Base-by-base conservation (phyloP, 2,329 filamentous ascomycete species). In the Coleophoma eucalyptorum region DNA sequence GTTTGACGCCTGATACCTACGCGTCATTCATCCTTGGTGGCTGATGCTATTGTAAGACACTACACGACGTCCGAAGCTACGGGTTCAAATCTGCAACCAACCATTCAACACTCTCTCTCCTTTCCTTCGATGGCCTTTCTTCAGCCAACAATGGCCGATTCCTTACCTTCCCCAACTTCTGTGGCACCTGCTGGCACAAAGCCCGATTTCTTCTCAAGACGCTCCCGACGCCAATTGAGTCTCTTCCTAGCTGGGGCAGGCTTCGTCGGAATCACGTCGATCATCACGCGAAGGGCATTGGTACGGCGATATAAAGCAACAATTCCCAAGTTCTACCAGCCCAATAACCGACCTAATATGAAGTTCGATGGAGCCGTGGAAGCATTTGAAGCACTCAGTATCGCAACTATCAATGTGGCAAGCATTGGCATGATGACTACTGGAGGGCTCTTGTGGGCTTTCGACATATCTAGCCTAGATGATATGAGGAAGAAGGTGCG, bases 351-450 rank as follows among this genome's bases (percentile, higher is more conserved):
- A 56, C 41, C 68, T 71, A 76, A 68, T 68, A 67, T 64, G 68
- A 47, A 74, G 42, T 76, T 82, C 26, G 86, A 86, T 62, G 84
- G 84, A 7, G 78, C 82, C 1, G 66, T 87, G 37, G 86, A 97
- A 56, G 93, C 93, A 1, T 71, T 87, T 33, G 88, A 96, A 69
- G 93, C 93, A 0, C 74, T 99, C 19, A 88, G 86, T 45, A 74
- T 97, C 34, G 94, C 93, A 0, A 96, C 92, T 0, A 78, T 97
- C 59, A 96, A 96, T 61, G 89, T 94, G 12, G 63, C 84, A 32
- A 88, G 85, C 60, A 80, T 94, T 46, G 85, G 79, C 1, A 83
- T 96, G 67, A 83, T 95, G 78, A 70, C 79, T 8, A 77, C 81
- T 0, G 94, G 93, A 3, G 90, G 87, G 0, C 68, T 85, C 11